Base-by-base conservation (phyloP, 2,329 filamentous ascomycete genomes). In the Chaetomium olivaceum region DNA sequence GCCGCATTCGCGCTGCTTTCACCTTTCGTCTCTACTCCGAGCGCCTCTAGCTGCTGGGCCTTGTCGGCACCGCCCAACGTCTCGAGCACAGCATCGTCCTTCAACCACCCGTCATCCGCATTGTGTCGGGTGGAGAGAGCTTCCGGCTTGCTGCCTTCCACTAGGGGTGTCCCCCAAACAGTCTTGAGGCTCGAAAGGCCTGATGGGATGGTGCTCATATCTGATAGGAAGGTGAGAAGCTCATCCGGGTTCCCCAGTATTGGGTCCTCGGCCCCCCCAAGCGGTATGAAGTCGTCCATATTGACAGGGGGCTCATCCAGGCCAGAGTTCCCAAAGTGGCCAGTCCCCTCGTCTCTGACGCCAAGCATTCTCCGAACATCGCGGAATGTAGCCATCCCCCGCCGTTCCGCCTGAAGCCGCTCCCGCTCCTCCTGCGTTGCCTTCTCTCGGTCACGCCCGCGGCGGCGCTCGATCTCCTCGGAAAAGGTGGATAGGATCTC, bases 341-440 rank as follows among this genome's bases (percentile, higher is more conserved):
- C 63, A 23, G 70, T 70, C 5, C 77, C 80, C 51, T 80, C 78
- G 39, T 82, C 80, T 19, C 81, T 79, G 56, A 71, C 75, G 65
- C 74, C 74, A n/a, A 74, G 76, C 64, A 67, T 77, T 23, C 78
- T 73, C 57, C 80, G 76, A 4, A 80, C 76, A 27, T 80, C 76
- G 75, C 85, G 79, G 52, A 92, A 83, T 19, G 88, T 87, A 6
- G 89, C 87, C 2, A 90, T 87, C 74, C 94, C 92, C 19, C 91
- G 82, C 65, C 90, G 90, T 78, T 97, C 93, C 1, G 93, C 92
- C 62, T 93, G 87, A 16, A 92, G 75, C 1, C 92, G 85, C 73
- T 96, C 92, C 64, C 94, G 91, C 74, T 97, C 93, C 75, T 97
- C 93, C 66, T 91, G 89, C 0, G 85, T 85, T 66, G 92, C 91